Conservation (phyloP, 2,329 filamentous ascomycete species). For the Ascochyta rabiei region DNA sequence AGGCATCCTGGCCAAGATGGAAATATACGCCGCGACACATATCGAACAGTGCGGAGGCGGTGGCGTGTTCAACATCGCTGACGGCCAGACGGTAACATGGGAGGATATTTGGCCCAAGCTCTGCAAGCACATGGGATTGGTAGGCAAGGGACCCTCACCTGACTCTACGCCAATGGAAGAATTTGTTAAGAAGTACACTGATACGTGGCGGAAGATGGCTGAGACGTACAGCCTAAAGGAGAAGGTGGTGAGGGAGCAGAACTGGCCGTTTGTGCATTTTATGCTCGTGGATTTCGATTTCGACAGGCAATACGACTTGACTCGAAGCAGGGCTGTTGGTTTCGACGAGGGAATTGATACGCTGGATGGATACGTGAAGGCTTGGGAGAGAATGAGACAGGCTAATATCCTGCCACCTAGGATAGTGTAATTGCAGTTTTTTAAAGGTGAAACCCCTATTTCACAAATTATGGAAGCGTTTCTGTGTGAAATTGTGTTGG, state of each 20-base stretch:
- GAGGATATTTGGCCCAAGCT: slow-evolving; percentile 54
- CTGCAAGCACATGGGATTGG: slow-evolving; percentile 53
- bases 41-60: slow-evolving; percentile 33
- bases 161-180: slow-evolving; percentile 31
- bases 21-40: slow-evolving; percentile 48
- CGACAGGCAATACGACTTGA: slow-evolving; percentile 55
- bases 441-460: too few relatives aligned
- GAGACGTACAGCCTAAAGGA: slow-evolving; percentile 40
- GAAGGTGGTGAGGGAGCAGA: slow-evolving; percentile 48
- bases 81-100: slow-evolving; percentile 49
- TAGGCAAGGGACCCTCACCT: slow-evolving; percentile 39
- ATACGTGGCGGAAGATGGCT: slow-evolving; percentile 31
- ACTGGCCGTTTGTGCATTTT: slow-evolving; percentile 51
- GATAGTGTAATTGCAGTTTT: not conserved
- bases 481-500: not conserved
- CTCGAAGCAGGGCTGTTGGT: slow-evolving; percentile 51
- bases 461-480: too few relatives aligned
- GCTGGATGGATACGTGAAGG: slow-evolving; percentile 47
- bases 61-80: slow-evolving; percentile 52
- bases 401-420: slow-evolving; percentile 40
- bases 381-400: slow-evolving; percentile 54
- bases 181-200: slow-evolving; percentile 39
- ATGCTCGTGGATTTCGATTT: slow-evolving; percentile 54
- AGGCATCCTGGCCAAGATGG: slow-evolving; percentile 51
- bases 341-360: slow-evolving; percentile 51